Evolutionary conservation across 2,329 filamentous ascomycete species (phyloP).

Genomic region (Alternaria viburni): DNA sequence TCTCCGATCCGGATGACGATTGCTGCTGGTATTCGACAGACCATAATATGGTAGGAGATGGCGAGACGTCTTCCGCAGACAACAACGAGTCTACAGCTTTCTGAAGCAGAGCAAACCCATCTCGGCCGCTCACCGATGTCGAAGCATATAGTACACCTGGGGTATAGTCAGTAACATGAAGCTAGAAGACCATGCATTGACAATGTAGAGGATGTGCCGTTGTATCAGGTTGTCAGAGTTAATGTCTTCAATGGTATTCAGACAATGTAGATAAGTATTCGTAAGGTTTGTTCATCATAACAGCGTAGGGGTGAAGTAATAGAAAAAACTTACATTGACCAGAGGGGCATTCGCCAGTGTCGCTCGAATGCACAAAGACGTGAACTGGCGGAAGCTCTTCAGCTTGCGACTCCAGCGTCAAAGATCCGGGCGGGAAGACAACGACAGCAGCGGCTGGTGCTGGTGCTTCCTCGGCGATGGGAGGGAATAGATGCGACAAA

Average conservation of each 20-base stretch:
- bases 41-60: slow-evolving; percentile 57
- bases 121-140: slow-evolving; percentile 47
- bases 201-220: slow-evolving; percentile 40
- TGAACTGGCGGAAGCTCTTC: slow-evolving; percentile 58
- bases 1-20: slow-evolving; percentile 20
- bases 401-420: slow-evolving; percentile 50
- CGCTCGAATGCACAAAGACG: slow-evolving; percentile 78
- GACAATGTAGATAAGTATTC: slow-evolving; percentile 99
- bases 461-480: slow-evolving; percentile 75
- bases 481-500: slow-evolving; percentile 71
- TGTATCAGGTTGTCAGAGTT: slow-evolving; percentile 86
- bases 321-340: slow-evolving; percentile 80
- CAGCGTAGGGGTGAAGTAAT: slow-evolving; percentile 39
- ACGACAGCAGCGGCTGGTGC: slow-evolving; percentile 75
- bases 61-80: slow-evolving; percentile 40
- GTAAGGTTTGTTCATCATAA: slow-evolving; percentile 80
- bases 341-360: slow-evolving; percentile 87
- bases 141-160: slow-evolving; percentile 66
- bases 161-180: slow-evolving; percentile 44
- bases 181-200: not conserved
- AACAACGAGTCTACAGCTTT: slow-evolving; percentile 55
- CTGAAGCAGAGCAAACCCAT: slow-evolving; percentile 46
- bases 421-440: slow-evolving; percentile 64
- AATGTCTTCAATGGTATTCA: slow-evolving; percentile 88
- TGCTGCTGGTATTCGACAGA: slow-evolving; percentile 60